Conservation (phyloP, 176 grass and related monocot genomes). For the Phragmites australis region DNA sequence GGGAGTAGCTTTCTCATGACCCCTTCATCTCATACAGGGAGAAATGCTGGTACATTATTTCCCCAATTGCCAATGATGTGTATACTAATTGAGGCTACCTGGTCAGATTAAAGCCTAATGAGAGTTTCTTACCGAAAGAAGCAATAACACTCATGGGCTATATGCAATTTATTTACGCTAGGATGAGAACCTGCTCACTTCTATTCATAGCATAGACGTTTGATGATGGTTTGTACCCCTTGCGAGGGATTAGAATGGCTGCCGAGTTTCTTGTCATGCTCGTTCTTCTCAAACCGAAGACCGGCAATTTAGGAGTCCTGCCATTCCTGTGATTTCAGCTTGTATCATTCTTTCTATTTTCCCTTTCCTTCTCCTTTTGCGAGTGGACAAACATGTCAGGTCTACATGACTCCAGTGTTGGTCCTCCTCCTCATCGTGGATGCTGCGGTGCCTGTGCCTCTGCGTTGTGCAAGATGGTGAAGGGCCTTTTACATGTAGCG, state of each 20-base stretch:
- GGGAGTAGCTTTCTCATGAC: not conserved
- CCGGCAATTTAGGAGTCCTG: not conserved
- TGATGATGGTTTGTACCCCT: not conserved
- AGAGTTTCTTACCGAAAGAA: not conserved
- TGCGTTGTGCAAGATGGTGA: not conserved
- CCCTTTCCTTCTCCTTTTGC: not conserved
- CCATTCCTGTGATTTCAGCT: not conserved
- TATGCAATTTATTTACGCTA: not conserved
- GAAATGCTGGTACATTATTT: not conserved
- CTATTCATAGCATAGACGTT: not conserved
- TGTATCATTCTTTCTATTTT: not conserved
- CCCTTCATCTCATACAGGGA: not conserved
- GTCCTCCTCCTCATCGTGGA: not conserved
- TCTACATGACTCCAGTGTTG: not conserved
- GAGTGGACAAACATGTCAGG: not conserved
- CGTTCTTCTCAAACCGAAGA: not conserved
- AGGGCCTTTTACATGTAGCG: not conserved
- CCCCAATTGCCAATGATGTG: not conserved
- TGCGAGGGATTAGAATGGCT: not conserved
- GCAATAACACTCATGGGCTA: not conserved
- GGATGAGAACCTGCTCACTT: not conserved
- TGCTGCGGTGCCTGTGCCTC: not conserved
- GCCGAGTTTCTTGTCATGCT: not conserved
- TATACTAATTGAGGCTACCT: constrained; percentile 1
- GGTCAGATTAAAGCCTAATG: not conserved